These are phyloP conservation scores for Sparassis latifolia DNA, from an alignment of 1,284 basidiomycete species.

Conservation along the genomic window DNA sequence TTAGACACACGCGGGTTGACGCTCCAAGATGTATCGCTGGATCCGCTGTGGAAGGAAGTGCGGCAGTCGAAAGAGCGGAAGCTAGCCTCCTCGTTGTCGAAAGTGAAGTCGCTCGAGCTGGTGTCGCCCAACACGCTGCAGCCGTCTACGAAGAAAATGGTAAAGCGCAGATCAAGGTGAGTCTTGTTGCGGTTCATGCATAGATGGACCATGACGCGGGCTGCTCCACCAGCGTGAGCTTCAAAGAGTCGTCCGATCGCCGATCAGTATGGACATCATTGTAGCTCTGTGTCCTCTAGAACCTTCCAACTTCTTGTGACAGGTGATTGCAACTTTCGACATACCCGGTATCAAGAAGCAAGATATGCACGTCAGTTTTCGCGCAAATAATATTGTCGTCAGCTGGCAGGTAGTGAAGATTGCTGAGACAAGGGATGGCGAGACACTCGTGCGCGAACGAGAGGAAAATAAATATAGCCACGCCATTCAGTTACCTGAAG, in stretches of 20 bases:
- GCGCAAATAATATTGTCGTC: conserved; percentile 53
- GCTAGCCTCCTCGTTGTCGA: conserved; percentile 57
- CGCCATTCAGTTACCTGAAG: conserved; percentile 41
- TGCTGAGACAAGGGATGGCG: conserved; percentile 53
- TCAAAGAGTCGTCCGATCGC: conserved; percentile 62
- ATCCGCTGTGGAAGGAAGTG: conserved; percentile 57
- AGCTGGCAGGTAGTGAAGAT: conserved; percentile 58
- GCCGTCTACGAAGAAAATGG: conserved; percentile 7
- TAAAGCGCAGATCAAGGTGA: conserved; percentile 19
- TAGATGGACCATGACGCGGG: conserved; percentile 4
- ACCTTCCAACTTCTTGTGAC: neutral
- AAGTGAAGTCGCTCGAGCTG: conserved; percentile 56
- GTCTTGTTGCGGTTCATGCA: conserved; percentile 15
- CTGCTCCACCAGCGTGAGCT: conserved; percentile 41
- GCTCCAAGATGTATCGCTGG: conserved; percentile 32
- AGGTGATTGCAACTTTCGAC: conserved; percentile 48
- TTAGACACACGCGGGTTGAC: conserved; percentile 10
- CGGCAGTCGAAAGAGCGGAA: conserved; percentile 53
- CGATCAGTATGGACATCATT: conserved; percentile 38
- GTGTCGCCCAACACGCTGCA: conserved; percentile 9
- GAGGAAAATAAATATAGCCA: conserved; percentile 46
- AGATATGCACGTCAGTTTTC: conserved; percentile 67
- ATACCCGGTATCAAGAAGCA: conserved; percentile 60
- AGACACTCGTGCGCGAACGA: conserved; percentile 52
- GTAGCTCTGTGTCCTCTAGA: conserved; percentile 12